phyloP scores from a whole-genome alignment of 805 yeast species.

The Metschnikowia cerradonensis region DNA sequence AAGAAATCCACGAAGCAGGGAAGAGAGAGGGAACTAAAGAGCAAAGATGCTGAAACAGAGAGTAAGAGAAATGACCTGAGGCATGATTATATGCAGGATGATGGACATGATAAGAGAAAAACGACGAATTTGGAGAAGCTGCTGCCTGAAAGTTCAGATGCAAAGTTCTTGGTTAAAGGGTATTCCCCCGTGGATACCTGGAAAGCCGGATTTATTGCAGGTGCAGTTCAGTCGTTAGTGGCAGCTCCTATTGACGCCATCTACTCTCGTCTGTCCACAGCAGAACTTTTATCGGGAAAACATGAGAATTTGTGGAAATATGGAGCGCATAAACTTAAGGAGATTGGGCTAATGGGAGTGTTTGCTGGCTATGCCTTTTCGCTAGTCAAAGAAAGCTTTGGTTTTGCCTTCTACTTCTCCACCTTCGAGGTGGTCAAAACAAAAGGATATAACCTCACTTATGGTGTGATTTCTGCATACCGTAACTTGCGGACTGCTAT shows the following conservation, averaged over 20 bases:
- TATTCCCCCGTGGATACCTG: slow-evolving; percentile 51
- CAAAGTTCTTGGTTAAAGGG: neutral
- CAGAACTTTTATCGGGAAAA: slow-evolving; percentile 63
- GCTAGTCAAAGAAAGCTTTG: slow-evolving; percentile 70
- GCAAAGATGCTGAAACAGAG: too few species aligned
- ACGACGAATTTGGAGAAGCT: too few species aligned
- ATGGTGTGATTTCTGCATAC: slow-evolving; percentile 41
- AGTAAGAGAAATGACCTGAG: too few species aligned
- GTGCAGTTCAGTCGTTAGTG: slow-evolving; percentile 80
- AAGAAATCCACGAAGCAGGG: too few species aligned
- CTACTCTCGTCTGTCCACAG: slow-evolving; percentile 72
- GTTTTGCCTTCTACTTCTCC: slow-evolving; percentile 80
- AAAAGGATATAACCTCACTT: slow-evolving; percentile 50
- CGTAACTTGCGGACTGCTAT: slow-evolving; percentile 35
- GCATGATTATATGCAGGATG: neutral
- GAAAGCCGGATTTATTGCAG: slow-evolving; percentile 81
- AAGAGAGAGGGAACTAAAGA: too few species aligned
- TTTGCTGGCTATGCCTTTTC: slow-evolving; percentile 87
- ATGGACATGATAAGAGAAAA: too few species aligned
- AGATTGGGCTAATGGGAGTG: slow-evolving; percentile 78
- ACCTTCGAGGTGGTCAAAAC: slow-evolving; percentile 79
- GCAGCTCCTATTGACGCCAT: slow-evolving; percentile 95
- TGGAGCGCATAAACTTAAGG: slow-evolving; percentile 61
- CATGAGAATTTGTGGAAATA: slow-evolving; percentile 76
- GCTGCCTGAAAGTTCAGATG: neutral